Evolutionary conservation across 2,329 filamentous ascomycete species (phyloP).

Genomic region (Aspergillus amoenus): DNA sequence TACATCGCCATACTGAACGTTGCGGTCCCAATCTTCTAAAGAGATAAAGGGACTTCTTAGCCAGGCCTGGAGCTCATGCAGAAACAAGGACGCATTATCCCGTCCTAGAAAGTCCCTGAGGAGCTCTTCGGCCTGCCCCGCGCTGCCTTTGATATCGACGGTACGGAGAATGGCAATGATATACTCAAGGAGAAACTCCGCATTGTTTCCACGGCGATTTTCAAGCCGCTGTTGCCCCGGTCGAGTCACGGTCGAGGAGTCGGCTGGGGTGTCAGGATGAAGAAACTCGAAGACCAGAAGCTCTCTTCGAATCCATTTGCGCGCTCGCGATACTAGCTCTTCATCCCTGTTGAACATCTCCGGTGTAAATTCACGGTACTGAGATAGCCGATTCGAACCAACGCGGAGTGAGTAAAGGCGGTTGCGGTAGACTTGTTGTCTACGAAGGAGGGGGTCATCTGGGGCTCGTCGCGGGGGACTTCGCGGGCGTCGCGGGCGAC

Average conservation of each 20-base stretch:
- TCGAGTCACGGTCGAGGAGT: constrained; percentile 22
- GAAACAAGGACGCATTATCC: constrained; percentile 69
- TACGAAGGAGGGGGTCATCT: constrained; percentile 54
- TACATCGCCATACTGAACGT: constrained; percentile 66
- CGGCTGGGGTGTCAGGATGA: constrained; percentile 36
- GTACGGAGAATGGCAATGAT: constrained; percentile 79
- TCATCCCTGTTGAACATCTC: constrained; percentile 62
- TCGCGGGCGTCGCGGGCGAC: constrained; percentile 22
- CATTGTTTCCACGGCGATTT: constrained; percentile 61
- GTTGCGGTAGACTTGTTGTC: constrained; percentile 71
- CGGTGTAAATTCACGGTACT: constrained; percentile 72
- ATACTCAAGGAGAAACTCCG: constrained; percentile 84
- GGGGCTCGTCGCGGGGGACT: constrained; percentile 30
- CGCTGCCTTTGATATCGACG: constrained; percentile 75
- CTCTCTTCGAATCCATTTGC: constrained; percentile 80
- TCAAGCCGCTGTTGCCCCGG: constrained; percentile 34
- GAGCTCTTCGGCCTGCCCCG: constrained; percentile 76
- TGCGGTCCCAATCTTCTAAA: constrained; percentile 74
- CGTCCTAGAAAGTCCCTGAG: constrained; percentile 75
- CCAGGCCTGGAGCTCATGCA: constrained; percentile 84
- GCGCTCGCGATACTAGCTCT: constrained; percentile 71
- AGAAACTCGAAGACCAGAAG: constrained; percentile 80
- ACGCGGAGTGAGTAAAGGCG: constrained; percentile 77
- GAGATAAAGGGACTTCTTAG: constrained; percentile 74
- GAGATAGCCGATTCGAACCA: constrained; percentile 75